Percentiles rank a stretch among this genome's conserved stretches.
phyloP scores from a whole-genome alignment of 1,284 basidiomycete species.

The Singerocomus inundabilis region DNA sequence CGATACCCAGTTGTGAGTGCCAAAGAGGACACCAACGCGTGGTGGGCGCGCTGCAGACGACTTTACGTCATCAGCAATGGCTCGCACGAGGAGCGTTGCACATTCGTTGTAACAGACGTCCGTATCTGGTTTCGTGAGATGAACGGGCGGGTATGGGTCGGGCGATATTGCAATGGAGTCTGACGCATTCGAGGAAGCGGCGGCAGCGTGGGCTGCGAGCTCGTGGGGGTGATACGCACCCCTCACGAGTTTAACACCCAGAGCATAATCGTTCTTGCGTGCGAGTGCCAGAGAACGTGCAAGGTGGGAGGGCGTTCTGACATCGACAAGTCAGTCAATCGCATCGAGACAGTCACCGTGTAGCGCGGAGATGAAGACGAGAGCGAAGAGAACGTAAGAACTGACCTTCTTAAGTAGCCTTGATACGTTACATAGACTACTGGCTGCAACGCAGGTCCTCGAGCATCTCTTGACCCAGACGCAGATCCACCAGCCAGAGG shows the following conservation, averaged over 20 bases:
- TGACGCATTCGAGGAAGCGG: neutral
- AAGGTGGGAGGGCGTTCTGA: conserved; percentile 69
- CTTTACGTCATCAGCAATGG: conserved; percentile 40
- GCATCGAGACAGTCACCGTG: conserved; percentile 4
- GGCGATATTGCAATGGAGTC: conserved; percentile 49
- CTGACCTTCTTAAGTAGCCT: conserved; percentile 74
- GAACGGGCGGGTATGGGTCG: conserved; percentile 63
- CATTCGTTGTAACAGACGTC: conserved; percentile 80
- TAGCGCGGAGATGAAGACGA: neutral
- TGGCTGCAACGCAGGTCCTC: conserved; percentile 47
- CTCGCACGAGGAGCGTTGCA: conserved; percentile 58
- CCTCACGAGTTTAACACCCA: conserved; percentile 93
- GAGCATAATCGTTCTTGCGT: conserved; percentile 64
- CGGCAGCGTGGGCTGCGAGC: conserved; percentile 46
- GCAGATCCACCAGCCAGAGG: conserved; percentile 16
- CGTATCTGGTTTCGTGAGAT: conserved; percentile 69
- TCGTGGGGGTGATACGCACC: conserved; percentile 92
- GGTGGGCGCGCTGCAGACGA: conserved; percentile 28
- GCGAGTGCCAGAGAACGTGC: conserved; percentile 69
- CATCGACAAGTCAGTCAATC: conserved; percentile 2
- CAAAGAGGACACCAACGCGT: conserved; percentile 74
- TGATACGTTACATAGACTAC: conserved; percentile 83
- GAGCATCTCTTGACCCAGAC: neutral
- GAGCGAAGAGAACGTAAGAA: conserved; percentile 9
- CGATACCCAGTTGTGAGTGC: conserved; percentile 81